A percentile compares a stretch with the other conserved stretches of the same genome.
phyloP scores from a whole-genome alignment of 225 moss, liverwort and hornwort genomes.

The Asterella californica region DNA sequence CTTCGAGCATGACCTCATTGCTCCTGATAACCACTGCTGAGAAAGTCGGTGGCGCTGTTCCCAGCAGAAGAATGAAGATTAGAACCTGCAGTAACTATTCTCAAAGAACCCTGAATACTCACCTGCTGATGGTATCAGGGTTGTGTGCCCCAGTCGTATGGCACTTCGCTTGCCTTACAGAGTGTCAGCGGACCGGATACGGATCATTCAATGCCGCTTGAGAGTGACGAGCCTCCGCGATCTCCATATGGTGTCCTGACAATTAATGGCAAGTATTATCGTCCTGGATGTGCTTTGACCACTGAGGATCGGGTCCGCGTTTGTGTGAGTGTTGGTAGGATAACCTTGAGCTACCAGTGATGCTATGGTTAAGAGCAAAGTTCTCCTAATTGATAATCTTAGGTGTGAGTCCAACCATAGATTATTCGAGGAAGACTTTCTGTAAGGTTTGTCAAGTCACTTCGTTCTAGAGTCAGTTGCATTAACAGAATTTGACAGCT shows the following conservation, averaged over 20 bases:
- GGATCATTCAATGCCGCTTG: slow-evolving; percentile 69
- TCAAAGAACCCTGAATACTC: slow-evolving; percentile 10
- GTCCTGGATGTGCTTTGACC: neutral
- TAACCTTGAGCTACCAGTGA: neutral
- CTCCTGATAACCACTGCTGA: neutral
- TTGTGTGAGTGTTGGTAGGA: neutral
- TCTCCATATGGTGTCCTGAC: slow-evolving; percentile 77
- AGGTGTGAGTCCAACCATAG: neutral
- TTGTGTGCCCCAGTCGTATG: slow-evolving; percentile 53
- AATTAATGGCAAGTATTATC: slow-evolving; percentile 54
- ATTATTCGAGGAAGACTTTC: neutral
- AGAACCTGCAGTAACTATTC: neutral
- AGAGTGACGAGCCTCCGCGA: slow-evolving; percentile 67
- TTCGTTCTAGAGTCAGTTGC: too few relatives aligned
- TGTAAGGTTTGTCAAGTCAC: too few relatives aligned
- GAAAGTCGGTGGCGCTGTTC: neutral
- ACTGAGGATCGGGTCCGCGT: neutral
- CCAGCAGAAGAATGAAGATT: neutral
- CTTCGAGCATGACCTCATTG: neutral
- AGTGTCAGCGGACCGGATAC: slow-evolving; percentile 73
- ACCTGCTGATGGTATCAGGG: slow-evolving; percentile 43
- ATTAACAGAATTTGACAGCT: too few relatives aligned
- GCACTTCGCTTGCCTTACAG: slow-evolving; percentile 69
- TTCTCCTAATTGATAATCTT: neutral
- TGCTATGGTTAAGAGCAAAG: neutral